A percentile compares a stretch with the other conserved stretches of the same genome.
Evolutionary conservation across 257 asterid genomes (phyloP).

Genomic region (Lithospermum erythrorhizon): DNA sequence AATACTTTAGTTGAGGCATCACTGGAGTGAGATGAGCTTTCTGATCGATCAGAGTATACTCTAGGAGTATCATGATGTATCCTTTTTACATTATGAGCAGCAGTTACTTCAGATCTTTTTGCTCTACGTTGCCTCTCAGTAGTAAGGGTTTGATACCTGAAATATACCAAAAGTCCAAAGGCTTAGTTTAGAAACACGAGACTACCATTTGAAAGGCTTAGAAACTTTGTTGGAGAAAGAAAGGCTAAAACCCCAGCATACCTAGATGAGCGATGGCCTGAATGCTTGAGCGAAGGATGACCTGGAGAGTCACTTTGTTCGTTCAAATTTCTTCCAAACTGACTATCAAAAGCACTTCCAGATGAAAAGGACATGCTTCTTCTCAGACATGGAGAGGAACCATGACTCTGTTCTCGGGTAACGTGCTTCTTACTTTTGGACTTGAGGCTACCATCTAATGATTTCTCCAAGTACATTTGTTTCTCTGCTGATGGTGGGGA

Average conservation of each 20-base stretch:
- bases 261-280: constrained; percentile 45
- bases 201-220: background rate
- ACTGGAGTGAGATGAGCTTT: constrained; percentile 68
- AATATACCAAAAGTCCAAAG: constrained; percentile 2
- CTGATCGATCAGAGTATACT: constrained; percentile 51
- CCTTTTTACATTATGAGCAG: constrained; percentile 27
- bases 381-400: constrained; percentile 51
- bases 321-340: constrained; percentile 24
- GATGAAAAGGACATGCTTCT: constrained; percentile 86
- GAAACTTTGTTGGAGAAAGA: background rate
- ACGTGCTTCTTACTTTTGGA: constrained; percentile 36
- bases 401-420: constrained; percentile 30
- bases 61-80: constrained; percentile 33
- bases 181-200: constrained; percentile 1
- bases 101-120: constrained; percentile 28
- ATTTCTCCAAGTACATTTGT: constrained; percentile 47
- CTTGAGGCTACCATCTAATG: constrained; percentile 30
- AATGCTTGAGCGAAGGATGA: constrained; percentile 37
- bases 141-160: constrained; percentile 51
- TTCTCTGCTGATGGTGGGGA: constrained; percentile 61
- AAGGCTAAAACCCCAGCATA: constrained; percentile 15
- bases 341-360: constrained; percentile 47
- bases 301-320: constrained; percentile 56
- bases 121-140: constrained; percentile 61
- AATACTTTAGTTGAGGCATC: constrained; percentile 66